Conservation (phyloP, 176 grass and related monocot species). For the Oryza longistaminata region DNA sequence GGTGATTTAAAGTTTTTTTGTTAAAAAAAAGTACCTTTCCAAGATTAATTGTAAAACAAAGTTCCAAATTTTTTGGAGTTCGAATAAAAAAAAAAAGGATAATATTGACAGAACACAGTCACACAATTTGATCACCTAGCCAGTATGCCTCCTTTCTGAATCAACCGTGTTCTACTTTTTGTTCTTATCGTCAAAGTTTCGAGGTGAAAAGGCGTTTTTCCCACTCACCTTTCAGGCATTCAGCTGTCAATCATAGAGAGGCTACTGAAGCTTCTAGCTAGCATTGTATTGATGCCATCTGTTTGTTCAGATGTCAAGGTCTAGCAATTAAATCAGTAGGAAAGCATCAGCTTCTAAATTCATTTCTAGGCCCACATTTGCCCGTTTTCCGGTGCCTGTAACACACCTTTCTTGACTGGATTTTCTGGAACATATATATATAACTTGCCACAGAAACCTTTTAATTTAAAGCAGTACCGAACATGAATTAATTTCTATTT, state of each 20-base stretch:
- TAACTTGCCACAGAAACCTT: background rate
- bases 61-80: background rate
- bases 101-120: background rate
- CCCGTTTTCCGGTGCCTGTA: background rate
- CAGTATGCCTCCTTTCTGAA: background rate
- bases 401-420: background rate
- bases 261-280: background rate
- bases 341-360: conserved; percentile 30
- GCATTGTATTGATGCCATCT: background rate
- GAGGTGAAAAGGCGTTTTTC: background rate
- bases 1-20: background rate
- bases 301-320: conserved; percentile 49
- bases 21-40: background rate
- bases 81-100: background rate
- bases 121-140: background rate
- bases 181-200: background rate
- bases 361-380: background rate
- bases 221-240: conserved; percentile 28
- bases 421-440: background rate
- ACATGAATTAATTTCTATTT: background rate
- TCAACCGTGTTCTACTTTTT: background rate
- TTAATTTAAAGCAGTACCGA: background rate
- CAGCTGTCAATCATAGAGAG: background rate
- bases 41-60: background rate
- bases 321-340: conserved; percentile 4